Conservation (phyloP, 495 filamentous ascomycete genomes). For the Articulospora tetracladia region DNA sequence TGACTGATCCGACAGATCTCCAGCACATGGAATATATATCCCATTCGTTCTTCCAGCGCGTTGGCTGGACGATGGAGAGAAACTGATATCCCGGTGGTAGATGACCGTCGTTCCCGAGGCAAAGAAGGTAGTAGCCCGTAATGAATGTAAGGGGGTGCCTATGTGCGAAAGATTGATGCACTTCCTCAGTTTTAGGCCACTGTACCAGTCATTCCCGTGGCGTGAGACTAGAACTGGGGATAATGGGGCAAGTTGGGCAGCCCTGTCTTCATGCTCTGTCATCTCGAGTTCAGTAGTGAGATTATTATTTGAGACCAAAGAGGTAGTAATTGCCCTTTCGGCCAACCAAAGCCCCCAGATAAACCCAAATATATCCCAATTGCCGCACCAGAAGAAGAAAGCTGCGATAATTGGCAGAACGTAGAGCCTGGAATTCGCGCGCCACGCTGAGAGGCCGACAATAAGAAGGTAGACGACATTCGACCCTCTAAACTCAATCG, state of each 20-base stretch:
- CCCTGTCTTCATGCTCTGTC: neutral
- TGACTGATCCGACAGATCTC: neutral
- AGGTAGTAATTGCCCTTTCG: neutral
- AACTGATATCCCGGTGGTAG: neutral
- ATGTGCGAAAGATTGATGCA: neutral
- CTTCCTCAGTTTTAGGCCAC: neutral
- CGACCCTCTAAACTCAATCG: conserved; percentile 60
- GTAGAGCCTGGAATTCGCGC: conserved; percentile 37
- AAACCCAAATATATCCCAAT: conserved; percentile 14
- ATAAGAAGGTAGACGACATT: conserved; percentile 59
- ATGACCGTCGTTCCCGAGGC: neutral
- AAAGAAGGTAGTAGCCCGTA: neutral
- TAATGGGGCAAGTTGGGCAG: neutral
- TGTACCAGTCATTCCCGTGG: neutral
- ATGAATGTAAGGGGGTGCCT: neutral
- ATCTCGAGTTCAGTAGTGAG: neutral
- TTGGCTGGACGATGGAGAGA: neutral
- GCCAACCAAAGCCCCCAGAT: neutral
- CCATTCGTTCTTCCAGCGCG: neutral
- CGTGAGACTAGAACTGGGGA: neutral
- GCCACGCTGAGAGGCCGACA: conserved; percentile 47
- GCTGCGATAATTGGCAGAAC: conserved; percentile 39
- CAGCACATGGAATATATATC: neutral
- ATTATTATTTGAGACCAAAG: no score
- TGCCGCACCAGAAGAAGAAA: conserved; percentile 44